Evolutionary conservation across 163 green algal species (phyloP).

Genomic region (Chlamydomonas reinhardtii): DNA sequence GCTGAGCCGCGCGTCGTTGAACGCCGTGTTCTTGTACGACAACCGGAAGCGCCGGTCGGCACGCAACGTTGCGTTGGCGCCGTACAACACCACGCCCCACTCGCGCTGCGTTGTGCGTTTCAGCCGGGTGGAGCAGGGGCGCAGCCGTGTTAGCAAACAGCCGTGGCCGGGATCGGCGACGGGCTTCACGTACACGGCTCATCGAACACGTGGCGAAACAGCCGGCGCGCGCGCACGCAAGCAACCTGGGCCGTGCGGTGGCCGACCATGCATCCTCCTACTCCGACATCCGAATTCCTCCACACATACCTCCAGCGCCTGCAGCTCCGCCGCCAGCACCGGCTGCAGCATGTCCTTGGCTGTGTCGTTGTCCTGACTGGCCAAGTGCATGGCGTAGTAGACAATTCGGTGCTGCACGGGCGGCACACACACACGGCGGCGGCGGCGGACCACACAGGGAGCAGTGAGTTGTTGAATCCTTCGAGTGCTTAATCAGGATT

Average conservation of each 20-base stretch:
- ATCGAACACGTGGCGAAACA: no score
- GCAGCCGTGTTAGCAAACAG: no score
- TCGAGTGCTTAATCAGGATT: no score
- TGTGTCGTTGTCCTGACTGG: neutral
- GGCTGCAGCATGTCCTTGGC: neutral
- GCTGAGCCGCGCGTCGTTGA: neutral
- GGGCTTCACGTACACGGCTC: no score
- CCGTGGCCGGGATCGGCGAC: no score
- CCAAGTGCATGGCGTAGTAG: conserved; percentile 10
- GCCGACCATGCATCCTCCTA: no score
- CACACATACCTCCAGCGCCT: conserved; percentile 9
- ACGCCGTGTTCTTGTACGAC: neutral
- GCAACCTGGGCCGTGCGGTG: no score
- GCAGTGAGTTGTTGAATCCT: no score
- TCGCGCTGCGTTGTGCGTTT: conserved; percentile 6
- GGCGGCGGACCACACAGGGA: no score
- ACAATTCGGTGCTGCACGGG: conserved; percentile 22
- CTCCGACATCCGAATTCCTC: no score
- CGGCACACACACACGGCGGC: neutral
- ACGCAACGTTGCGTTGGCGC: conserved; percentile 11
- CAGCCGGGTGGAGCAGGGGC: no score
- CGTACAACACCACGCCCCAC: conserved; percentile 41
- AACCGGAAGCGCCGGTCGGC: conserved; percentile 1
- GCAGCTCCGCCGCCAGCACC: conserved; percentile 3
- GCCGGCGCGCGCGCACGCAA: no score